These are phyloP conservation scores for Manihot esculenta DNA, from an alignment of 441 rosid species.

Conservation along the genomic window DNA sequence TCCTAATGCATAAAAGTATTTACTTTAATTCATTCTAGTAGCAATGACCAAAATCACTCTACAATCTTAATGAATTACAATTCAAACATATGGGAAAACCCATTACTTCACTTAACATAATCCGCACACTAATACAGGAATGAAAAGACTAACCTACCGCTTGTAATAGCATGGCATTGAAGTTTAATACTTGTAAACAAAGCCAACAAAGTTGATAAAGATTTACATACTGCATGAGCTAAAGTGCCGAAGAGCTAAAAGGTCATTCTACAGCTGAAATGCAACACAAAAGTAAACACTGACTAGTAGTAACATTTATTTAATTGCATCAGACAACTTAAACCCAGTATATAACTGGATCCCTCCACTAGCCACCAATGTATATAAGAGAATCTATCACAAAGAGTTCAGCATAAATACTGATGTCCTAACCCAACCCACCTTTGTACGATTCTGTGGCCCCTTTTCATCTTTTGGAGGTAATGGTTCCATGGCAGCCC, in stretches of 20 bases:
- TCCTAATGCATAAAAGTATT: neutral
- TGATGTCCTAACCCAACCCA: constrained; percentile 26
- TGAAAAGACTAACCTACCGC: neutral
- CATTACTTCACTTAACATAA: neutral
- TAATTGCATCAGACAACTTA: neutral
- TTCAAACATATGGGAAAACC: neutral
- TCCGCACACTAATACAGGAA: neutral
- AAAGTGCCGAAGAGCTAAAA: neutral
- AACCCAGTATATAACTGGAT: neutral
- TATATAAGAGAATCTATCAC: neutral
- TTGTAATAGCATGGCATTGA: constrained; percentile 1
- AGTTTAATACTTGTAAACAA: neutral
- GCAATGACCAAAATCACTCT: too few species aligned
- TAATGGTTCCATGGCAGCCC: constrained; percentile 79
- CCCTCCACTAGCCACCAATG: too few species aligned
- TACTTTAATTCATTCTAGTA: neutral
- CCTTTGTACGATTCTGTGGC: constrained; percentile 86
- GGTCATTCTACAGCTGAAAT: neutral
- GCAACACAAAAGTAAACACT: neutral
- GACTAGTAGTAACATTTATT: neutral
- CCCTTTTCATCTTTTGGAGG: constrained; percentile 91
- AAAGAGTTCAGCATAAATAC: neutral
- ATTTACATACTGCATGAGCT: neutral
- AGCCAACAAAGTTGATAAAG: neutral
- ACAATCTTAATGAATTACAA: neutral